Evolutionary conservation across 2,329 filamentous ascomycete species (phyloP).

Genomic region (Teratosphaeria gauchensis): DNA sequence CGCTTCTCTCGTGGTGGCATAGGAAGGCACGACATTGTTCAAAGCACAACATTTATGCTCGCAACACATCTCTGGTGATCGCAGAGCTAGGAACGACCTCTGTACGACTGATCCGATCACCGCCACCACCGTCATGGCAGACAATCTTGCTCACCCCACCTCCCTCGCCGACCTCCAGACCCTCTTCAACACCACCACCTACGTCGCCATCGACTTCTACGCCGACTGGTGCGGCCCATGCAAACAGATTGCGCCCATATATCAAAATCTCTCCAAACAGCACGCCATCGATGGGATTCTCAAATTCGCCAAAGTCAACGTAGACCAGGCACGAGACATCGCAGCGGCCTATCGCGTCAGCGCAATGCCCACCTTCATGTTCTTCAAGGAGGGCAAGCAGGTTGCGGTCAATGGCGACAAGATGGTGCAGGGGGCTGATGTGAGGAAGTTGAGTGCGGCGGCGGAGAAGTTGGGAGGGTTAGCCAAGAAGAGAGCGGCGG

Average conservation of each 20-base stretch:
- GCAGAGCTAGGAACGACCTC: too few relatives aligned
- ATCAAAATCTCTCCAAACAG: conserved; percentile 37
- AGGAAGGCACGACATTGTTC: not conserved
- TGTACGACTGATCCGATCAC: too few relatives aligned
- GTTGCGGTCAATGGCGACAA: conserved; percentile 27
- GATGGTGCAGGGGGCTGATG: conserved; percentile 68
- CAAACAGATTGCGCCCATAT: conserved; percentile 39
- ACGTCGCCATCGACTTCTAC: conserved; percentile 8
- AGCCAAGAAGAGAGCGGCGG: conserved; percentile 41
- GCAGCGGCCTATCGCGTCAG: conserved; percentile 37
- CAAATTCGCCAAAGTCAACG: conserved; percentile 43
- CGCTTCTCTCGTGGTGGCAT: not conserved
- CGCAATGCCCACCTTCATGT: conserved; percentile 72
- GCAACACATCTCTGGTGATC: not conserved
- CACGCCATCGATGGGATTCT: conserved; percentile 34
- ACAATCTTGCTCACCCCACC: not conserved
- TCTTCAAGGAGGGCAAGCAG: conserved; percentile 68
- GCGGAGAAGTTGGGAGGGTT: conserved; percentile 41
- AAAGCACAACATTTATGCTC: not conserved
- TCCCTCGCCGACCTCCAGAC: not conserved
- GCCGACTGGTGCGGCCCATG: conserved; percentile 42
- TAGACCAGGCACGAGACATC: conserved; percentile 38
- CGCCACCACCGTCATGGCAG: not conserved
- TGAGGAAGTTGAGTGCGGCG: conserved; percentile 45
- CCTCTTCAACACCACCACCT: conserved; percentile 6